A percentile compares a stretch with the other conserved stretches of the same genome.
These are phyloP conservation scores for Plasmodium chabaudi DNA, from an alignment of 169 alveolate species.

Conservation along the genomic window DNA sequence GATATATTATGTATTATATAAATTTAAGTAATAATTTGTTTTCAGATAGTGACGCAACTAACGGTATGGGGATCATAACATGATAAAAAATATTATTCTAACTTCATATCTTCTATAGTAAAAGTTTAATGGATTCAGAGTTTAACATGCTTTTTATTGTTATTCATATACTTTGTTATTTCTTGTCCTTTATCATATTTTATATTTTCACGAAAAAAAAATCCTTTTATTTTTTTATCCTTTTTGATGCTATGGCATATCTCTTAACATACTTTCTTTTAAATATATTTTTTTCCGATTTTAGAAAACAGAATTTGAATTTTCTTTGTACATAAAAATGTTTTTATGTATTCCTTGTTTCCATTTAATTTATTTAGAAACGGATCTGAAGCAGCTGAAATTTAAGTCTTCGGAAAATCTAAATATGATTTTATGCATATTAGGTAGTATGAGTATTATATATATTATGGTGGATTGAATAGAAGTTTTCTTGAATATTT, in stretches of 20 bases:
- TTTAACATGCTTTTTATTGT: slow-evolving; percentile 9
- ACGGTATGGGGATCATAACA: too few species aligned
- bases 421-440: slow-evolving; percentile 70
- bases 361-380: slow-evolving; percentile 69
- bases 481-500: too few species aligned
- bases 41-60: too few species aligned
- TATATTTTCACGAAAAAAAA: slow-evolving; percentile 32
- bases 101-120: too few species aligned
- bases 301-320: slow-evolving; percentile 14
- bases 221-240: slow-evolving; percentile 13
- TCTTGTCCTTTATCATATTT: slow-evolving; percentile 21
- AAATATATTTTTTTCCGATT: slow-evolving; percentile 13
- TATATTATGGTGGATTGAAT: too few species aligned
- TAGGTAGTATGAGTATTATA: slow-evolving; percentile 4
- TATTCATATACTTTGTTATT: slow-evolving; percentile 4
- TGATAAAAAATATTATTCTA: too few species aligned
- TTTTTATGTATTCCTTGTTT: slow-evolving; percentile 14
- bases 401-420: slow-evolving; percentile 64
- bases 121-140: background rate
- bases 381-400: slow-evolving; percentile 30
- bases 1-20: too few species aligned
- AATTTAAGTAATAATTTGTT: too few species aligned
- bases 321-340: slow-evolving; percentile 39
- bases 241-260: background rate
- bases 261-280: background rate